These are phyloP conservation scores for Senna siamea DNA, from an alignment of 306 rosid species.

Conservation along the genomic window DNA sequence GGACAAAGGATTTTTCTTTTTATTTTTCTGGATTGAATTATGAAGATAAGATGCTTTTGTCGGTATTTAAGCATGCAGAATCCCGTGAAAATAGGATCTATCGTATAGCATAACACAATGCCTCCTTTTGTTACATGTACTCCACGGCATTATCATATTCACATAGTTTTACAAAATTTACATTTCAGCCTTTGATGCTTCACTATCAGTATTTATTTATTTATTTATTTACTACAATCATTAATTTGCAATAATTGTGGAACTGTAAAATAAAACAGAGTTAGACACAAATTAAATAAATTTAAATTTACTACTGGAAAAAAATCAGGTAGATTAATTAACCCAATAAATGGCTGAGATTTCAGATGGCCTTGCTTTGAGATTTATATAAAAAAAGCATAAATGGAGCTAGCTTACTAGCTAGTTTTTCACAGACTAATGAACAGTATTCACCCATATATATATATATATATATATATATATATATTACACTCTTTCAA, in stretches of 20 bases:
- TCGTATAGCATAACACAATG: conserved; percentile 8
- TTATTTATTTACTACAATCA: too few relatives aligned
- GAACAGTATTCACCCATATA: background rate
- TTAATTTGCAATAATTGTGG: too few relatives aligned
- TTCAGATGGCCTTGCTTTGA: conserved; percentile 3
- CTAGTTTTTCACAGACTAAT: background rate
- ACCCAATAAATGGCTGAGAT: background rate
- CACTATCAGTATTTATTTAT: too few relatives aligned
- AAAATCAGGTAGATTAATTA: background rate
- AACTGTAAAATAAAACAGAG: too few relatives aligned
- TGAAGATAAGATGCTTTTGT: background rate
- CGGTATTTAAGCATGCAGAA: conserved; percentile 33
- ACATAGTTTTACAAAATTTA: too few relatives aligned
- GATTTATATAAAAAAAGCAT: background rate
- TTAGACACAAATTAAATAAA: too few relatives aligned
- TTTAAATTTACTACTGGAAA: too few relatives aligned
- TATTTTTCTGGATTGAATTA: conserved; percentile 15
- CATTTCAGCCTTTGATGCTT: too few relatives aligned
- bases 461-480: background rate
- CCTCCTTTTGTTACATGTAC: conserved; percentile 26
- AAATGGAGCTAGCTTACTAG: background rate
- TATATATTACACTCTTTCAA: too few relatives aligned
- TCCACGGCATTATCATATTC: conserved; percentile 23
- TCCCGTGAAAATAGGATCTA: conserved; percentile 14
- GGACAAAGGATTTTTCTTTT: too few relatives aligned